phyloP scores from a whole-genome alignment of 176 grass and related monocot genomes.

The Avena eriantha region DNA sequence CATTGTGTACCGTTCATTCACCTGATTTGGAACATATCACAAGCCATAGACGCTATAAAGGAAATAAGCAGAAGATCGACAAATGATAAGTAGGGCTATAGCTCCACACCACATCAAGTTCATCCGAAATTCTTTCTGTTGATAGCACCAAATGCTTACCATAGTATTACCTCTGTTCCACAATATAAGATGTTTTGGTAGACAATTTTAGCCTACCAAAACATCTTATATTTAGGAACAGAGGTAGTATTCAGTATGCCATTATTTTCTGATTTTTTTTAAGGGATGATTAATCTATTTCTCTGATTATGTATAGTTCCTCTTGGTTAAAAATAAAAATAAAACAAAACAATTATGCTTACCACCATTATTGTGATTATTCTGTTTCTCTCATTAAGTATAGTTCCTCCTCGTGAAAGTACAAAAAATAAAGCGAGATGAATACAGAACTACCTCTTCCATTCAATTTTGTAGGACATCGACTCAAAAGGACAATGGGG shows the following conservation, averaged over 20 bases:
- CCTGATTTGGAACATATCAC: conserved; percentile 53
- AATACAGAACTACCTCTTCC: background rate
- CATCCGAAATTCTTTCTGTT: background rate
- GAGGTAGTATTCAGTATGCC: background rate
- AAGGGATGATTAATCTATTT: background rate
- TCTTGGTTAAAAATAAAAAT: background rate
- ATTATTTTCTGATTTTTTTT: background rate
- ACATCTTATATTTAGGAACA: too few relatives aligned
- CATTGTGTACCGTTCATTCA: conserved; percentile 75
- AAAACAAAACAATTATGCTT: too few relatives aligned
- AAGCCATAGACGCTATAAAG: conserved; percentile 8
- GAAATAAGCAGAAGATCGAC: conserved; percentile 14
- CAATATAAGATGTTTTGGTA: too few relatives aligned
- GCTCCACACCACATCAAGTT: background rate
- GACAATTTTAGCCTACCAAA: too few relatives aligned
- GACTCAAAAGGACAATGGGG: background rate
- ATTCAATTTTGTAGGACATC: too few relatives aligned
- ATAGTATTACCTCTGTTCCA: background rate
- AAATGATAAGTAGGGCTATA: background rate
- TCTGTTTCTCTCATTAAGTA: background rate
- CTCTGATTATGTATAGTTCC: background rate
- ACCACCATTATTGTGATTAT: too few relatives aligned
- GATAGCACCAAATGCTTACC: background rate
- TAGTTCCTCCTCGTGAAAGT: background rate
- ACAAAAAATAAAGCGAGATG: background rate